Percentiles rank a stretch among this genome's conserved stretches.
Evolutionary conservation across 2,329 filamentous ascomycete genomes (phyloP).

Genomic region (Aspergillus ochraceus): DNA sequence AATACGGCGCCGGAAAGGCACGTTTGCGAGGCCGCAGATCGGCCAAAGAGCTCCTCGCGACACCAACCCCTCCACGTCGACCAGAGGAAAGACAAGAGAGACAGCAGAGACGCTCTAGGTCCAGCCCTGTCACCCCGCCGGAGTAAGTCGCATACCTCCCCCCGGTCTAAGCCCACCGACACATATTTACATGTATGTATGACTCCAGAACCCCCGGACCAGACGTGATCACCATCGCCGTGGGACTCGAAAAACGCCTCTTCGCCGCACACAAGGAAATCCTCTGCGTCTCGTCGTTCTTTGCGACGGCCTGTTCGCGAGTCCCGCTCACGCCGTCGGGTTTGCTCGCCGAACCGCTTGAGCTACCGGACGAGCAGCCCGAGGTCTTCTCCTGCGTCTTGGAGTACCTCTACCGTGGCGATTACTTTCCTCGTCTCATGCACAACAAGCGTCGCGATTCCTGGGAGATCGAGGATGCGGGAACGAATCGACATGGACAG

Average conservation of each 20-base stretch:
- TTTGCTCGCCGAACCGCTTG: constrained; percentile 62
- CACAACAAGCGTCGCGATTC: constrained; percentile 78
- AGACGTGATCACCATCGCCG: constrained; percentile 74
- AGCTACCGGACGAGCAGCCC: constrained; percentile 80
- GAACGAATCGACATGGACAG: constrained; percentile 39
- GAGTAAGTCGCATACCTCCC: neutral
- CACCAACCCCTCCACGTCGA: constrained; percentile 21
- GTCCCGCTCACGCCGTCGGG: constrained; percentile 51
- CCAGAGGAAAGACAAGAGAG: constrained; percentile 8
- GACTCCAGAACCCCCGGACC: constrained; percentile 49
- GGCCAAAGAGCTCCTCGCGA: constrained; percentile 28
- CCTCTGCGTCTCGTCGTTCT: constrained; percentile 76
- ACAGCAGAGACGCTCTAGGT: neutral
- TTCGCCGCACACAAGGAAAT: constrained; percentile 92
- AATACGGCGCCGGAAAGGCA: constrained; percentile 44
- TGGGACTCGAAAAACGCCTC: constrained; percentile 79
- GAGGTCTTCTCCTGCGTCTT: constrained; percentile 89
- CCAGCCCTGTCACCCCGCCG: neutral
- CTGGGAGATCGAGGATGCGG: constrained; percentile 74
- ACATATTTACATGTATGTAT: no score
- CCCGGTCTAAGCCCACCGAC: no score
- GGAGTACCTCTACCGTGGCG: constrained; percentile 91
- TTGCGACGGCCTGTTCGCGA: constrained; percentile 64
- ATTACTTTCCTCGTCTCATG: constrained; percentile 81
- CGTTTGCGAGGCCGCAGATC: constrained; percentile 32